These are phyloP conservation scores for Saprolegnia diclina DNA, from an alignment of 352 stramenopile genomes.

Conservation along the genomic window DNA sequence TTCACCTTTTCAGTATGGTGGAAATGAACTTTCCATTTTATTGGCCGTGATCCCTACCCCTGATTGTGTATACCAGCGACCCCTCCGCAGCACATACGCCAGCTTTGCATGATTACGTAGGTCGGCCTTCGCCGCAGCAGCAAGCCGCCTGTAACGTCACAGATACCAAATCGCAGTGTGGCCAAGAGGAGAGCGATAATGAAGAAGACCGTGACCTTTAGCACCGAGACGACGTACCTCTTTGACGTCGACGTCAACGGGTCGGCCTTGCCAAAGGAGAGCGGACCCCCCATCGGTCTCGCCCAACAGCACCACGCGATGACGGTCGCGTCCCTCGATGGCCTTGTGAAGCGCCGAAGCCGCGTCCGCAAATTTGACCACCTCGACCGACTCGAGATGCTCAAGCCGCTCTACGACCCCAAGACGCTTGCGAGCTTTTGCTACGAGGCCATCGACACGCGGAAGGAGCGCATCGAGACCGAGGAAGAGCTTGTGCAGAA, in stretches of 20 bases:
- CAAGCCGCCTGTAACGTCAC: background rate
- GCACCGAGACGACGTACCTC: slow-evolving; percentile 10
- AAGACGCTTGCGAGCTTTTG: slow-evolving; percentile 8
- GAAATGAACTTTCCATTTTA: background rate
- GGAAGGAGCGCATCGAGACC: slow-evolving; percentile 2
- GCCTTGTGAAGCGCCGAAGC: background rate
- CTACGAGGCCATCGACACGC: slow-evolving; percentile 16
- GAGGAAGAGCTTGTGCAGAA: background rate
- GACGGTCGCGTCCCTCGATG: background rate
- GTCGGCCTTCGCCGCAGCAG: background rate
- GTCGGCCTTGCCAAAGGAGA: slow-evolving; percentile 14
- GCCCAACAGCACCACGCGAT: background rate
- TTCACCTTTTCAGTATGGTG: background rate
- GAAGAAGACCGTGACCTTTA: slow-evolving; percentile 1
- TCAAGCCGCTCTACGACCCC: background rate
- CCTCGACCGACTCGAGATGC: slow-evolving; percentile 6
- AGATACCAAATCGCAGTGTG: background rate
- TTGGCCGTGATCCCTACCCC: background rate
- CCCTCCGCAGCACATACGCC: background rate
- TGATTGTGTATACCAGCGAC: background rate
- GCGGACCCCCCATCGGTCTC: slow-evolving; percentile 13
- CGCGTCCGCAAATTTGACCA: slow-evolving; percentile 16
- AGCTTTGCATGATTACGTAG: background rate
- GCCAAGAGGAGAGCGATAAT: background rate
- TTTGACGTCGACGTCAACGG: slow-evolving; percentile 8